Conservation (phyloP, 2,329 filamentous ascomycete genomes). For the Cercospora sojina region DNA sequence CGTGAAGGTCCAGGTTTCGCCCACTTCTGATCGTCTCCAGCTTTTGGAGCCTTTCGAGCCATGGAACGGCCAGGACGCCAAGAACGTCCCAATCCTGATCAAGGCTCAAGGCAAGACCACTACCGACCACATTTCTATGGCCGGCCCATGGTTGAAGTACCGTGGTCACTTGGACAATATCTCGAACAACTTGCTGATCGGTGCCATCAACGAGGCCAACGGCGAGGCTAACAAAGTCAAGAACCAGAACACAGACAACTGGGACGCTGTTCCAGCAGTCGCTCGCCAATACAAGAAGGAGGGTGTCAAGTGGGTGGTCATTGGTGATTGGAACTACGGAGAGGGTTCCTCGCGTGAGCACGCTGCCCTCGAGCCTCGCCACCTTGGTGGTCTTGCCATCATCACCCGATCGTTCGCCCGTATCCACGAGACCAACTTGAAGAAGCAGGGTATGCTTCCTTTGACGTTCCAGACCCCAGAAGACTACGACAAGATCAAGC, state of each 20-base stretch:
- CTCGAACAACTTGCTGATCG: conserved; percentile 99
- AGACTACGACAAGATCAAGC: conserved; percentile 96
- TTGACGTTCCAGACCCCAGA: conserved; percentile 91
- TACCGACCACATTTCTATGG: conserved; percentile 53
- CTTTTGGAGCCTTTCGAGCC: conserved; percentile 78
- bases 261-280: conserved; percentile 84
- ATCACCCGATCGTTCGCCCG: conserved; percentile 94
- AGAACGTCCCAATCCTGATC: conserved; percentile 85
- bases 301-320: conserved; percentile 92
- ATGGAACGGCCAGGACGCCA: conserved; percentile 84
- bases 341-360: conserved; percentile 98
- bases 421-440: conserved; percentile 99
- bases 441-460: conserved; percentile 99
- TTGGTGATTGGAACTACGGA: conserved; percentile 99
- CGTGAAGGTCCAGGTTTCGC: conserved; percentile 79
- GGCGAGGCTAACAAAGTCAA: conserved; percentile 96
- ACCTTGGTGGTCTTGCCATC: conserved; percentile 95
- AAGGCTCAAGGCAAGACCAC: conserved; percentile 79
- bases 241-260: conserved; percentile 82
- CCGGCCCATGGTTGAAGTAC: conserved; percentile 97
- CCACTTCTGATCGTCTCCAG: conserved; percentile 90
- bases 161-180: conserved; percentile 99
- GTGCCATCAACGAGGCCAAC: conserved; percentile 93
- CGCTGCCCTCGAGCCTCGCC: conserved; percentile 93
- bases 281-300: conserved; percentile 98